phyloP scores from a whole-genome alignment of 2,329 filamentous ascomycete genomes.

The Botrytis galanthina region DNA sequence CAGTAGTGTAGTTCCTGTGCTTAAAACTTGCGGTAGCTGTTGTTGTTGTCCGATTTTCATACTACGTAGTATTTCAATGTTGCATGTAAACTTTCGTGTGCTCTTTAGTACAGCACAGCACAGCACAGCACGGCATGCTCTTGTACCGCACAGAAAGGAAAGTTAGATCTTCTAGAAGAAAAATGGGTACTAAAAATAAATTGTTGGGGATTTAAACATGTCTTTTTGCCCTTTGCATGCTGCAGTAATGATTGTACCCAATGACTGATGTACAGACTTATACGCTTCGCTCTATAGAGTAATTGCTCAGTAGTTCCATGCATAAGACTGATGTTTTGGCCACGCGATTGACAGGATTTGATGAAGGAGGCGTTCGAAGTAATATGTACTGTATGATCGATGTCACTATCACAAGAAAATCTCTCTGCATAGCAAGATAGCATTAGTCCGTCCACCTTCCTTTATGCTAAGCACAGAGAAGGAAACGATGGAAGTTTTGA shows the following conservation, averaged over 20 bases:
- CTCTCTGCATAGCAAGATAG: not conserved
- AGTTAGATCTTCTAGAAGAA: conserved; percentile 14
- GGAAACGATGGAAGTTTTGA: not conserved
- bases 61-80: conserved; percentile 17
- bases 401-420: not conserved
- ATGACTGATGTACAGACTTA: not conserved
- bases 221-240: not conserved
- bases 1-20: not conserved
- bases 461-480: not conserved
- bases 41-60: conserved; percentile 6
- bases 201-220: not conserved
- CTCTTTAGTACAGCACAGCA: not conserved
- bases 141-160: not conserved
- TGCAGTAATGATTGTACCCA: not conserved
- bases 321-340: not conserved
- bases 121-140: not conserved
- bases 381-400: not conserved
- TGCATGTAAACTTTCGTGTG: conserved; percentile 11
- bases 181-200: conserved; percentile 11
- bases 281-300: not conserved
- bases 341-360: conserved; percentile 12
- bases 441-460: not conserved
- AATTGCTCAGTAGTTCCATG: not conserved
- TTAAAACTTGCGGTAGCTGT: not conserved
- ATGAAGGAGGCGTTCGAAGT: not conserved